These are phyloP conservation scores for Chaetomiaceae sp. DNA, from an alignment of 2,329 filamentous ascomycete genomes.

Conservation along the genomic window DNA sequence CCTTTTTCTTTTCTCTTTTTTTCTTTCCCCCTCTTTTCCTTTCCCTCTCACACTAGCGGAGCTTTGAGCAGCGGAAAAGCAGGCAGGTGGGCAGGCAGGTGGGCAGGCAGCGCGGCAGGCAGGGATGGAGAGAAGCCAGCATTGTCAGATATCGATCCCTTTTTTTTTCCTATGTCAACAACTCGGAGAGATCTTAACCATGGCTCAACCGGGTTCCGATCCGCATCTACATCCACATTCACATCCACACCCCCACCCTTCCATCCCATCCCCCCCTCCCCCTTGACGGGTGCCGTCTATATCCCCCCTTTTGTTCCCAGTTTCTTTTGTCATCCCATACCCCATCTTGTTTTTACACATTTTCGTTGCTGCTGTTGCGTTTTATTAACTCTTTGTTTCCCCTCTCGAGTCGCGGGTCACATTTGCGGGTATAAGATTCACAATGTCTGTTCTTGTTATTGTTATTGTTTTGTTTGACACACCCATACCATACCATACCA, in stretches of 20 bases:
- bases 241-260: neutral
- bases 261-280: neutral
- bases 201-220: conserved; percentile 3
- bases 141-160: conserved; percentile 14
- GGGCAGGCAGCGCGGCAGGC: neutral
- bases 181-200: conserved; percentile 13
- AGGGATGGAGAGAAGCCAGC: conserved; percentile 8
- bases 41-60: conserved; percentile 14
- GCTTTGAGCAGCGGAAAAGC: conserved; percentile 3
- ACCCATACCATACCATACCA: neutral
- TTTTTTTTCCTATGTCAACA: conserved; percentile 12
- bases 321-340: conserved; percentile 8
- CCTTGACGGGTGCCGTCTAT: conserved; percentile 13
- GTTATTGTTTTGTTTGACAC: neutral
- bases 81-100: neutral
- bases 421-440: conserved; percentile 4
- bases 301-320: conserved; percentile 2
- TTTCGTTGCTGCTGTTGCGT: neutral
- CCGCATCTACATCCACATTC: too few relatives aligned
- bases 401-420: neutral
- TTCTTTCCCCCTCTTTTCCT: conserved; percentile 25
- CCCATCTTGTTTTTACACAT: neutral
- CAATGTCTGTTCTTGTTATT: conserved; percentile 2
- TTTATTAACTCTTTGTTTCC: neutral
- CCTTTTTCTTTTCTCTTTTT: conserved; percentile 13